Evolutionary conservation across 2,329 filamentous ascomycete genomes (phyloP).

Genomic region (Penicillium polonicum): DNA sequence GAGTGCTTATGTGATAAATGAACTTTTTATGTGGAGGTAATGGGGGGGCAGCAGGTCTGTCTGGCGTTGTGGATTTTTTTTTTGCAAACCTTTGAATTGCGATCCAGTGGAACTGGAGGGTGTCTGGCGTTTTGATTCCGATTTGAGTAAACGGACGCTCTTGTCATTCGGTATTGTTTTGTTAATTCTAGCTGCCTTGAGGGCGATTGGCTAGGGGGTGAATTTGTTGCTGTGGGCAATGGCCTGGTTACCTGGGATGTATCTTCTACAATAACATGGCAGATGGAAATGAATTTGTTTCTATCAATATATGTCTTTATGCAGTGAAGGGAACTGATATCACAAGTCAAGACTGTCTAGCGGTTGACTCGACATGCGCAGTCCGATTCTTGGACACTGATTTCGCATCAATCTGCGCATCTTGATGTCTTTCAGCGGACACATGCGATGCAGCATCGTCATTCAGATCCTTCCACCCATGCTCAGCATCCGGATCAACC

Average conservation of each 20-base stretch:
- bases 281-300: slow-evolving; percentile 4
- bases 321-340: neutral
- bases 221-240: neutral
- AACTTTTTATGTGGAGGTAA: slow-evolving; percentile 3
- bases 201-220: neutral
- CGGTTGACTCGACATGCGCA: slow-evolving; percentile 16
- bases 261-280: slow-evolving; percentile 7
- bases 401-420: neutral
- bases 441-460: neutral
- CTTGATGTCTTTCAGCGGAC: neutral
- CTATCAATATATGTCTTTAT: neutral
- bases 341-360: slow-evolving; percentile 12
- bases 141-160: slow-evolving; percentile 1
- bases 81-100: slow-evolving; percentile 2
- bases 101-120: slow-evolving; percentile 20
- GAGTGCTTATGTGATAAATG: neutral
- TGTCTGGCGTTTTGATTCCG: slow-evolving; percentile 14
- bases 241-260: neutral
- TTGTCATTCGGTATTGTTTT: neutral
- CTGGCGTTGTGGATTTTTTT: slow-evolving; percentile 4
- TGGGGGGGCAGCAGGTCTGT: slow-evolving; percentile 9
- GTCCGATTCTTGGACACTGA: slow-evolving; percentile 7
- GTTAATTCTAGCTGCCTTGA: neutral
- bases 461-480: slow-evolving; percentile 12
- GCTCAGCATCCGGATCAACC: slow-evolving; percentile 14